Evolutionary conservation across 148 eudicot genomes (phyloP).

Genomic region (Selenicereus undatus): DNA sequence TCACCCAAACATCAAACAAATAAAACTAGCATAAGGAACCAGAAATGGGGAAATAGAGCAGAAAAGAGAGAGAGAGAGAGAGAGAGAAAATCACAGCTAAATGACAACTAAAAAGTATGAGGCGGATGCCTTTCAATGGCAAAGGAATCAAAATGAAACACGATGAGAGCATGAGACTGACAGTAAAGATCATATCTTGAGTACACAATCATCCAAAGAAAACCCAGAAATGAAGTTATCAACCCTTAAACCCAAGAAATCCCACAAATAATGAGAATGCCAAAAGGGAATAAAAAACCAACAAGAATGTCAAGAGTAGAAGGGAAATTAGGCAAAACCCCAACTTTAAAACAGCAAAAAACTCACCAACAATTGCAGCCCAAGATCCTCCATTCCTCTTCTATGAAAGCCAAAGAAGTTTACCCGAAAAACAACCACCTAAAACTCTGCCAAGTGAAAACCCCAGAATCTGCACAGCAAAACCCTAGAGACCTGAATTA

Average conservation of each 20-base stretch:
- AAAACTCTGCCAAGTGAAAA: not conserved
- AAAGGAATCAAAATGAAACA: not conserved
- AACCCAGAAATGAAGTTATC: not conserved
- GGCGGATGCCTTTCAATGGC: not conserved
- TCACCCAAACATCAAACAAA: not conserved
- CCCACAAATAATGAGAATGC: not conserved
- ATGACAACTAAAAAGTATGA: not conserved
- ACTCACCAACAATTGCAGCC: slow-evolving; percentile 20
- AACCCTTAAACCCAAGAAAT: not conserved
- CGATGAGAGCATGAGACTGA: slow-evolving; percentile 6
- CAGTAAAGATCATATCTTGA: slow-evolving; percentile 26
- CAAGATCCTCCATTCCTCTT: not conserved
- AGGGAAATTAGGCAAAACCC: not conserved
- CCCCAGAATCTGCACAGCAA: slow-evolving; percentile 10
- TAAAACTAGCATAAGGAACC: not conserved
- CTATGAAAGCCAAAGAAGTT: not conserved
- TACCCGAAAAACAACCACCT: not conserved
- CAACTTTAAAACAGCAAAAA: slow-evolving; percentile 10
- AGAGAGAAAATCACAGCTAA: not conserved
- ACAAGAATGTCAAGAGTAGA: slow-evolving; percentile 12
- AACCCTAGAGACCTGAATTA: slow-evolving; percentile 13
- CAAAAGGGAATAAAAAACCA: not conserved
- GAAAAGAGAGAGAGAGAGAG: not conserved
- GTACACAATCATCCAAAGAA: not conserved
- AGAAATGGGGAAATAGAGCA: not conserved